Base-by-base conservation (phyloP, 148 eudicot genomes). In the Tetragonia tetragonoides region DNA sequence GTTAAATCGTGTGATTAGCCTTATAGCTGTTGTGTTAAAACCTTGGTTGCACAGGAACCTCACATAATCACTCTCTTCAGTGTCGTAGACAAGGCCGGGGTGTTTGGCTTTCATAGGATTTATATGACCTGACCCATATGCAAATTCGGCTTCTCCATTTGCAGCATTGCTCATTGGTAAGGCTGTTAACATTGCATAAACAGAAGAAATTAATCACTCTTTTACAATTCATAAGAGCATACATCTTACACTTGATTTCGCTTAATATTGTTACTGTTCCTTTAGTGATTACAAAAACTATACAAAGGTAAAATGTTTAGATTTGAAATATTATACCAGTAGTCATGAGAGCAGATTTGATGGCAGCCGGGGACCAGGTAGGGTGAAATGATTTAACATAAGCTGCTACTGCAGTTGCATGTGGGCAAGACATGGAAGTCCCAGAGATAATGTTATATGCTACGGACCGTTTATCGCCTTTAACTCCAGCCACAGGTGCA, bases 381-480 rank as follows among this genome's bases (percentile, higher is more conserved):
- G 92, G 92, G 77, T 85, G 88, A 15, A 78, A 42, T 4, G 84
- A 66, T 53, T 85, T 89, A 0, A 89, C 75, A 67, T 84, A 83
- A 41, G 86, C 90, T 38, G 87, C 89, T 6, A 81, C 88, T 16
- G 86, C 90, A 12, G 90, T 72, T 42, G 67, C 90, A 62, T 89
- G 92, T 20, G 92, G 92, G 65, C 87, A 85, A 70, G 92, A 39
- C 87, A 89, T 84, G 10, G 92, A 87, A 24, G 88, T 87, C n/a
- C 92, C 88, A 0, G 88, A 85, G 11, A 83, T 0, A 0, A 89
- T 69, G 38, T 24, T 83, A 79, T 70, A 89, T 3, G 71, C 14
- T 20, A 80, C 89, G 2, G 72, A 72, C 65, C 87, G 66, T 6
- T 39, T 62, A 66, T 87, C 89, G 14, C 79, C 78, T 37, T 62